Evolutionary conservation across 2,329 filamentous ascomycete genomes (phyloP).

Genomic region (Curvularia sp.): DNA sequence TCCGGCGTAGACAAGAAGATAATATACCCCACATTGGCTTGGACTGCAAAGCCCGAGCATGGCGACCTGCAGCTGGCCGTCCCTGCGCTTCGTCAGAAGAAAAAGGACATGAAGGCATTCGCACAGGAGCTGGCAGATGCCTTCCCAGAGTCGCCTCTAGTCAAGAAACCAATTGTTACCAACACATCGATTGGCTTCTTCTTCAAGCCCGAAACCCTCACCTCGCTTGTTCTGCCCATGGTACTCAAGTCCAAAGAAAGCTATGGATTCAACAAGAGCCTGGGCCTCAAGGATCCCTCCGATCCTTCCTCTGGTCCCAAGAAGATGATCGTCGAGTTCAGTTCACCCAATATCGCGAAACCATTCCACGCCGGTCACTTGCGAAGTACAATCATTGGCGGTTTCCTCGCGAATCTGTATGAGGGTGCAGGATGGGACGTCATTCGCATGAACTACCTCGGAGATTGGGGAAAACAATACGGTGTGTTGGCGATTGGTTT

Average conservation of each 20-base stretch:
- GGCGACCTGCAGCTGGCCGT: conserved; percentile 81
- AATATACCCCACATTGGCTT: conserved; percentile 78
- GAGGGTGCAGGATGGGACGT: conserved; percentile 74
- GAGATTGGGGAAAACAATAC: conserved; percentile 81
- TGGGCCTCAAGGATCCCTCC: conserved; percentile 67
- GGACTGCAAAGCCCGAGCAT: conserved; percentile 81
- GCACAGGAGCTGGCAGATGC: conserved; percentile 62
- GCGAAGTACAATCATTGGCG: conserved; percentile 78
- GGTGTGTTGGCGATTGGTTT: conserved; percentile 76
- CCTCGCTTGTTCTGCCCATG: conserved; percentile 70
- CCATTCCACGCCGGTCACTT: conserved; percentile 79
- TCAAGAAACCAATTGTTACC: conserved; percentile 71
- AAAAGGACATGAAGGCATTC: conserved; percentile 65
- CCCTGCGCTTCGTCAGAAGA: conserved; percentile 78
- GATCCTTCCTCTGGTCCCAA: conserved; percentile 69
- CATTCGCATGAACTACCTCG: conserved; percentile 75
- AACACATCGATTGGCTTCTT: conserved; percentile 80
- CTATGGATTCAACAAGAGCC: conserved; percentile 69
- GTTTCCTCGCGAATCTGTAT: conserved; percentile 74
- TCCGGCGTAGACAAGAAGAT: conserved; percentile 74
- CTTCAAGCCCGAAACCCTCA: conserved; percentile 74
- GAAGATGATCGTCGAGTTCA: conserved; percentile 79
- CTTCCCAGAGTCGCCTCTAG: conserved; percentile 77
- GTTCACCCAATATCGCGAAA: conserved; percentile 85
- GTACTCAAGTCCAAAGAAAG: conserved; percentile 67